Base-by-base conservation (phyloP, 345 rosid genomes). In the Pugionium dolabratum region DNA sequence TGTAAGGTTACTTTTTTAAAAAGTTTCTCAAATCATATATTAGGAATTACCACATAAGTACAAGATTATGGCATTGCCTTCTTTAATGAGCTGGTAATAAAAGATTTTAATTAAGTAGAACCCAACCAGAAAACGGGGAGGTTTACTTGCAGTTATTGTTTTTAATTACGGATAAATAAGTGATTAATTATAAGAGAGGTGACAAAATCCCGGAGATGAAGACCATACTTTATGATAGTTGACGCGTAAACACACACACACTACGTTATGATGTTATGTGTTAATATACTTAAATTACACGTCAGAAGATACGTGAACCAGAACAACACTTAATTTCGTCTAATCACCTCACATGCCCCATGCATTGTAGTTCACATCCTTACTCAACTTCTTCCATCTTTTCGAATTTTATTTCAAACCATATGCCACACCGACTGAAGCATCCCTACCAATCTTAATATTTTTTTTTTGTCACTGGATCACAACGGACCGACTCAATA, bases 241-340 rank as follows among this genome's bases (percentile, higher is more conserved):
- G 76, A 64, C 76, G 71, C 76, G 76, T 72, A 72, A 72, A 64
- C 76, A 42, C 54, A 64, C 76, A 42, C 54, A 64, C 65, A 57
- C 25, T 54, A 51, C 4, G 36, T 54, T 67, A 40, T 31, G 69
- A 5, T 11, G 67, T 62, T 54, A 61, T 39, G 57, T n/a, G 35
- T 36, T 48, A 11, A 11, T 48, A 29, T 47, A 72, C 69, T 71
- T 71, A 18, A 29, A 27, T n/a, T 28, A 59, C 71, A 72, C 76
- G 76, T 64, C 64, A 72, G 65, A 48, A 47, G 47, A 64, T 64
- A 50, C 76, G 70, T 72, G 70, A 56, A 64, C 70, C 70, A 56
- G 1, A 64, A 64, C 75, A 64, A 56, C 65, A 71, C 65, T 64
- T 28, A 25, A 4, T 63, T 64, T 52, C 64, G 50, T 63, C 70